These are phyloP conservation scores for Aspergillus ochraceus DNA, from an alignment of 2,329 filamentous ascomycete species.

Conservation along the genomic window DNA sequence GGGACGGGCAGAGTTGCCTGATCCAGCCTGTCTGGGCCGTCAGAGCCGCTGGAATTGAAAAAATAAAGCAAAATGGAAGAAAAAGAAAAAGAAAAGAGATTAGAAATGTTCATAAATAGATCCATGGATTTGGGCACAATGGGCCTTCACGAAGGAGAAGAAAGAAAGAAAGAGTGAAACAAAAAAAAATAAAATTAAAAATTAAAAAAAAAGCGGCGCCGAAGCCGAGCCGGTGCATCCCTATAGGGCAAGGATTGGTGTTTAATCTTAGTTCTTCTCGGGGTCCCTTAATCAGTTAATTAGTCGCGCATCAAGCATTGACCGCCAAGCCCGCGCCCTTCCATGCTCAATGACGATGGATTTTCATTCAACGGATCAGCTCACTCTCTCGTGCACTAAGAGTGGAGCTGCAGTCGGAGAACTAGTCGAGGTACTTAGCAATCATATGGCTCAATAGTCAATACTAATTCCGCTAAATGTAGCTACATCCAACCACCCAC, in stretches of 20 bases:
- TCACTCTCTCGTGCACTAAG: neutral
- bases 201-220: neutral
- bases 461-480: neutral
- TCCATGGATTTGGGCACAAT: neutral
- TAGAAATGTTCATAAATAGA: neutral
- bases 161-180: neutral
- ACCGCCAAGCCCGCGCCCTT: slow-evolving; percentile 8
- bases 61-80: neutral
- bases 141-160: neutral
- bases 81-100: neutral
- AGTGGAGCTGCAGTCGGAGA: neutral
- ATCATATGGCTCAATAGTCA: no score
- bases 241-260: slow-evolving; percentile 16
- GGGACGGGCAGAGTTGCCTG: slow-evolving; percentile 16
- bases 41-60: slow-evolving; percentile 6
- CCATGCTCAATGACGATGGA: slow-evolving; percentile 7
- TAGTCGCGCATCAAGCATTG: slow-evolving; percentile 18
- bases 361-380: slow-evolving; percentile 2
- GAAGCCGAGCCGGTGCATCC: slow-evolving; percentile 14
- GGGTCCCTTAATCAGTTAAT: neutral
- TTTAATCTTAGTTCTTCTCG: neutral
- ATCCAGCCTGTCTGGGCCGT: slow-evolving; percentile 10
- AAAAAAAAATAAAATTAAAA: neutral
- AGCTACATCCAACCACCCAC: neutral
- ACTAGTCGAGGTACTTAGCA: neutral